These are phyloP conservation scores for Trichoderma guizhouense DNA, from an alignment of 2,329 filamentous ascomycete genomes.

Conservation along the genomic window DNA sequence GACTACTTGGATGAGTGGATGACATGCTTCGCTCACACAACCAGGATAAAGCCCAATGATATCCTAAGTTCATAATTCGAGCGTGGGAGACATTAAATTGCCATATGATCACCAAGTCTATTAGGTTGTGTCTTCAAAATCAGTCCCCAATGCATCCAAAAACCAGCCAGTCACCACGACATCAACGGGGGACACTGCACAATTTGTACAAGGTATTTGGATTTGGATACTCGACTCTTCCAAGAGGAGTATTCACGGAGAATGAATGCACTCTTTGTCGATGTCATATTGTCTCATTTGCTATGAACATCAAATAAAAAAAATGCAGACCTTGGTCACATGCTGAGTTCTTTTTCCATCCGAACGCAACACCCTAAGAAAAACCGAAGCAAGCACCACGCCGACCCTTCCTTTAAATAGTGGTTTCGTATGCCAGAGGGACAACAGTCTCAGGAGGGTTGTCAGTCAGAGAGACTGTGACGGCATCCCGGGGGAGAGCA, in stretches of 20 bases:
- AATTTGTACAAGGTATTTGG: background rate
- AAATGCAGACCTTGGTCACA: conserved; percentile 40
- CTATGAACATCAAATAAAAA: conserved; percentile 36
- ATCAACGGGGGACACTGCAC: background rate
- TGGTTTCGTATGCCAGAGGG: conserved; percentile 95
- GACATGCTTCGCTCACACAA: background rate
- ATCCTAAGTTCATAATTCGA: background rate
- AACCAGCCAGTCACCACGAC: background rate
- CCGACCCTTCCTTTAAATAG: conserved; percentile 65
- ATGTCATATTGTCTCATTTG: conserved; percentile 39
- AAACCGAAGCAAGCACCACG: conserved; percentile 36
- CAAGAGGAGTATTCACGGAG: background rate
- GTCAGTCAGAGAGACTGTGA: conserved; percentile 75
- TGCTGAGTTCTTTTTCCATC: conserved; percentile 45
- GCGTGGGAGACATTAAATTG: background rate
- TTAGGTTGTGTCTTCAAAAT: background rate
- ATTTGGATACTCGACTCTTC: background rate
- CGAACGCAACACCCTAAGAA: conserved; percentile 43
- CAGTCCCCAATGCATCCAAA: background rate
- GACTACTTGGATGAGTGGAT: background rate
- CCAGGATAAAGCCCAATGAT: background rate
- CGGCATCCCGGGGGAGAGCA: conserved; percentile 71
- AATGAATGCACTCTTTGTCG: conserved; percentile 19
- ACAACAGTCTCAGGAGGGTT: conserved; percentile 88
- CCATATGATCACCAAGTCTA: background rate